Base-by-base conservation (phyloP, 106 monocot species). In the Dioscorea dumetorum region DNA sequence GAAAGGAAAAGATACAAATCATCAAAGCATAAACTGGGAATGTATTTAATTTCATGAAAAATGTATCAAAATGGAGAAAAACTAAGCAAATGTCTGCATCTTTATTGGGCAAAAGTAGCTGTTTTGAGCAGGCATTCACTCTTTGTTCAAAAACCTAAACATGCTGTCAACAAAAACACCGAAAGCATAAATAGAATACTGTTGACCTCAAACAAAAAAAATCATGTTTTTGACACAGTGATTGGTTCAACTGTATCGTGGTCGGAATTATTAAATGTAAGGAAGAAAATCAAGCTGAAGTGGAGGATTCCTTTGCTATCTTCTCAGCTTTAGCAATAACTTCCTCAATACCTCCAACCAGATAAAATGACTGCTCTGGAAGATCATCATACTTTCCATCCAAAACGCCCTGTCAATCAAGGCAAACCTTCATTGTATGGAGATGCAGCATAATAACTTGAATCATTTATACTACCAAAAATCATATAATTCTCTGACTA, bases 341-440 rank as follows among this genome's bases (percentile, higher is more conserved):
- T 71, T 89, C 88, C 18, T 89, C 85, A 3, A 89, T 89, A 4
- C 88, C 88, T 71, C 88, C 88, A 68, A 89, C 88, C 85, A 89
- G 84, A 76, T 89, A 89, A 69, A 89, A 89, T 35, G 88, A 85
- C 48, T 89, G 88, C 74, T 89, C 88, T 0, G 84, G 61, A 41
- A 89, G 79, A 33, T 89, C 88, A 52, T 89, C 88, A 54, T 85
- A 89, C 50, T 89, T 89, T 15, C 88, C 88, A 71, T 89, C 88
- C 81, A 89, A 79, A 60, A 89, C 88, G 71, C 85, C 88, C 88
- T 89, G 76, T 50, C 33, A 62, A 28, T 41, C 41, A 10, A 41
- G 41, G 3, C 41, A 41, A 41, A 10, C 41, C 41, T 41, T 41
- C 6, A 41, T 41, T 6, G 41, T 41, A 41, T 41, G 41, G 41